Base-by-base conservation (phyloP, 108 stramenopile species). In the Pseudonitzschia pungens region DNA sequence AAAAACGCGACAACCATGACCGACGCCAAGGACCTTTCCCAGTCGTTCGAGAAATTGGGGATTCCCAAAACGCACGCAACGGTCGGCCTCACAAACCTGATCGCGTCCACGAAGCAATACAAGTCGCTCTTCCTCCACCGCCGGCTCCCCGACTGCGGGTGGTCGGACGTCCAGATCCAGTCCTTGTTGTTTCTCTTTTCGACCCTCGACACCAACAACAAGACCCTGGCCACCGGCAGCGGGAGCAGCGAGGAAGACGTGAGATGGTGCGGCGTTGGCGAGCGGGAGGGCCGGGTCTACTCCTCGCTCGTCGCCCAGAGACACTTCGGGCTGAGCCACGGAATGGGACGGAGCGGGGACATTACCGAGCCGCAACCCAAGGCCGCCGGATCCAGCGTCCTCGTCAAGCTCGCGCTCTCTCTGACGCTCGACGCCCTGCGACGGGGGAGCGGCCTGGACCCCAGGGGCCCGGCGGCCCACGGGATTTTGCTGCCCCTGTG, bases 341-440 rank as follows among this genome's bases (percentile, higher is more conserved):
- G 99, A 4, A 94, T 99, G 42, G 99, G 99, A 18, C 87, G 99
- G 12, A 91, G 89, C 33, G 99, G 99, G 3, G 98, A 99, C 78
- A 86, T 99, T 6, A 94, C 91, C 33, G 98, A 97, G 71, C 90
- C 96, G 7, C 99, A 99, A 74, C 99, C 99, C 70, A 99, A 99
- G 81, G 99, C 99, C 22, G 98, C 97, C 21, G 99, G 99, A 40
- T 96, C 93, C 29, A 94, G 90, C 64, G 85, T 95, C n/a, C 68
- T 99, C 64, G 88, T 90, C 18, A 83, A 93, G 67, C 77, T 99
- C 20, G 85, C 93, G 14, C 82, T 89, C 31, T 40, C 74, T 12
- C 74, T 99, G 70, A 86, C 81, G 8, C 72, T 92, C 66, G 96
- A 99, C 82, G 96, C 96, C 2, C 66, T 98, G 22, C 72, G 92